phyloP scores from a whole-genome alignment of 2,329 filamentous ascomycete genomes.

The Trichoderma oligosporum region DNA sequence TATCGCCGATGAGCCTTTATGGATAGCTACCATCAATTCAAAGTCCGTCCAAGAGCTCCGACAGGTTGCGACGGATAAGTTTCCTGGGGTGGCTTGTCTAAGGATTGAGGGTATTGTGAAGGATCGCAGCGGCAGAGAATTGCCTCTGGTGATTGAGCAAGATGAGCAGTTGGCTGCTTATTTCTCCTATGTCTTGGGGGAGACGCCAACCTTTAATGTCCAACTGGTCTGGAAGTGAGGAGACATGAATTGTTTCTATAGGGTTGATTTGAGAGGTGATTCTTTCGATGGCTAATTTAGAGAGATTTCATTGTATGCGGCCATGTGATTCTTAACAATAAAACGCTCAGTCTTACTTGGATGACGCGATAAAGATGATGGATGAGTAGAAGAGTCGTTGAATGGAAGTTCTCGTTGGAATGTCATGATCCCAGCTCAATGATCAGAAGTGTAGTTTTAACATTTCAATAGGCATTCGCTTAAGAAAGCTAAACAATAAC shows the following conservation, averaged over 20 bases:
- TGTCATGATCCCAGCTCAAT: too few relatives aligned
- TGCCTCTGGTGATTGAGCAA: conserved; percentile 61
- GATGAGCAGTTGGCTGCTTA: conserved; percentile 72
- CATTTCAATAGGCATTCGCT: too few relatives aligned
- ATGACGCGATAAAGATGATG: too few relatives aligned
- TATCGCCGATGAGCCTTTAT: conserved; percentile 50
- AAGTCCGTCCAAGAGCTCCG: conserved; percentile 60
- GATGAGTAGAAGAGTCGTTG: too few relatives aligned
- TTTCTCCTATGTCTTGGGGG: conserved; percentile 57
- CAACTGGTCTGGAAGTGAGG: conserved; percentile 34
- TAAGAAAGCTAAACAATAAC: too few relatives aligned
- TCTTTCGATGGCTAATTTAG: too few relatives aligned
- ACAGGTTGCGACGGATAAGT: conserved; percentile 57
- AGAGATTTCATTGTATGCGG: too few relatives aligned
- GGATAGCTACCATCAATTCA: conserved; percentile 60
- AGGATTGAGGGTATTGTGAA: conserved; percentile 65
- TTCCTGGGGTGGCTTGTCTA: conserved; percentile 55
- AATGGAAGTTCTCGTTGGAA: too few relatives aligned
- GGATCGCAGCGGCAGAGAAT: conserved; percentile 56
- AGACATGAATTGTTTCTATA: background rate
- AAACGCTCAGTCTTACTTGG: too few relatives aligned
- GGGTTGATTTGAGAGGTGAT: too few relatives aligned
- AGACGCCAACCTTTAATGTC: conserved; percentile 43
- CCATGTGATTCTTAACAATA: too few relatives aligned
- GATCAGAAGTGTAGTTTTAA: too few relatives aligned